A percentile compares a stretch with the other conserved stretches of the same genome.
phyloP scores from a whole-genome alignment of 2,329 filamentous ascomycete species.

The Emmonsiellopsis sp. region DNA sequence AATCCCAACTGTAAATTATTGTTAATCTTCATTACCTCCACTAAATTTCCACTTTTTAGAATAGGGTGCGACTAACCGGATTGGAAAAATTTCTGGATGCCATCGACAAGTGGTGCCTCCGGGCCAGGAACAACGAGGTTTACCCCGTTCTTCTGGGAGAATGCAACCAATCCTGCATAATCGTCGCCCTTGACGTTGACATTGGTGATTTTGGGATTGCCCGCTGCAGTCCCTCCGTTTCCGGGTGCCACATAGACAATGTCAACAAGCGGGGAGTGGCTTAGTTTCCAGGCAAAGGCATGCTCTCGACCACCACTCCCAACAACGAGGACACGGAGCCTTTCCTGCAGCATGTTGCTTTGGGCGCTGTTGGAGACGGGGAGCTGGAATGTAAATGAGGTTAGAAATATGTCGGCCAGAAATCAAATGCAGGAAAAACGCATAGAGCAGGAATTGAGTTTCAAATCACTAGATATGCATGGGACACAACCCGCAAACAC shows the following conservation, averaged over 20 bases:
- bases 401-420: no score
- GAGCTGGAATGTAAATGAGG: neutral
- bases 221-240: constrained; percentile 74
- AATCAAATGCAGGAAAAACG: no score
- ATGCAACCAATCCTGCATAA: constrained; percentile 64
- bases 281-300: constrained; percentile 86
- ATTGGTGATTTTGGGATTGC: constrained; percentile 60
- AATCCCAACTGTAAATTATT: constrained; percentile 49
- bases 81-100: constrained; percentile 75
- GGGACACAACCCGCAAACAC: no score
- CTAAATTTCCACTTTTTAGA: neutral
- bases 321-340: constrained; percentile 68
- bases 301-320: constrained; percentile 94
- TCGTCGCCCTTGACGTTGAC: constrained; percentile 63
- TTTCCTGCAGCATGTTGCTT: constrained; percentile 31
- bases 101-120: constrained; percentile 86
- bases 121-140: constrained; percentile 85
- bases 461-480: no score
- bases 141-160: constrained; percentile 63
- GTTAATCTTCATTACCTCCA: neutral
- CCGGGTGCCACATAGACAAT: constrained; percentile 62
- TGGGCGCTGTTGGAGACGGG: constrained; percentile 8
- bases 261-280: constrained; percentile 69
- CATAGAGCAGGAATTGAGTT: no score
- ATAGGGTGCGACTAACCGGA: constrained; percentile 28